A percentile compares a stretch with the other conserved stretches of the same genome.
phyloP scores from a whole-genome alignment of 208 protist species.

The Leishmania guyanensis region DNA sequence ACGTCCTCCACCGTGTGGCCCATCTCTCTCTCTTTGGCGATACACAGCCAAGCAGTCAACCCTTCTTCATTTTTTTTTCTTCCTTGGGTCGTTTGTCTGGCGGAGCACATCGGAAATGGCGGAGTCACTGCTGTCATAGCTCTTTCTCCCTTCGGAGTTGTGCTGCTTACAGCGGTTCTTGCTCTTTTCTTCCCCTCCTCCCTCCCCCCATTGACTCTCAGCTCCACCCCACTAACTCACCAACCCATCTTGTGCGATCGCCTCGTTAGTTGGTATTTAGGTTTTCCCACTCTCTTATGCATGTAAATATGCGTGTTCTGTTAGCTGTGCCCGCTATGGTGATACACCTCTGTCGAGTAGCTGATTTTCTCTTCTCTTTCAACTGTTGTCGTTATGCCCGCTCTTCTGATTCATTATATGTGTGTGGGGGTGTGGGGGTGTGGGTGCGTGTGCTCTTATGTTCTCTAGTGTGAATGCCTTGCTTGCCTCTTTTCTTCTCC shows the following conservation, averaged over 20 bases:
- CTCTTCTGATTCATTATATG: not conserved
- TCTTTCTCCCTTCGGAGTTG: not conserved
- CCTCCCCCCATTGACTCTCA: not conserved
- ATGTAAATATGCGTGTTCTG: not conserved
- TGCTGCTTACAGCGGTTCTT: not conserved
- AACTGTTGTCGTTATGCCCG: not conserved
- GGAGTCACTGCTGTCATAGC: not conserved
- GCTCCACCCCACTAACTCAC: not conserved
- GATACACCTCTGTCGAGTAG: not conserved
- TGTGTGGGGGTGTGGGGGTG: not conserved
- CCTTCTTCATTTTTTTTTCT: too few species aligned
- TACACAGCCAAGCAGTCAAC: not conserved
- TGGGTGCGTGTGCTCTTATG: not conserved
- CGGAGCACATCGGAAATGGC: not conserved
- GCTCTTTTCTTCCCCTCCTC: not conserved
- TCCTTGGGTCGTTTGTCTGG: not conserved
- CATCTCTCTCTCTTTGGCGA: not conserved
- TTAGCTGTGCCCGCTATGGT: not conserved
- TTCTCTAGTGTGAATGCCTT: not conserved
- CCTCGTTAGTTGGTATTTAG: not conserved
- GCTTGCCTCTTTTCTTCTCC: not conserved
- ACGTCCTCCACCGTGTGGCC: too few species aligned
- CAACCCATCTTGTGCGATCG: not conserved
- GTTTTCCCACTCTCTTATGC: not conserved
- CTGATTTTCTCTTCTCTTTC: not conserved